A percentile compares a stretch with the other conserved stretches of the same genome.
Conservation (phyloP, 495 filamentous ascomycete species). For the Thermochaetoides thermophila region DNA sequence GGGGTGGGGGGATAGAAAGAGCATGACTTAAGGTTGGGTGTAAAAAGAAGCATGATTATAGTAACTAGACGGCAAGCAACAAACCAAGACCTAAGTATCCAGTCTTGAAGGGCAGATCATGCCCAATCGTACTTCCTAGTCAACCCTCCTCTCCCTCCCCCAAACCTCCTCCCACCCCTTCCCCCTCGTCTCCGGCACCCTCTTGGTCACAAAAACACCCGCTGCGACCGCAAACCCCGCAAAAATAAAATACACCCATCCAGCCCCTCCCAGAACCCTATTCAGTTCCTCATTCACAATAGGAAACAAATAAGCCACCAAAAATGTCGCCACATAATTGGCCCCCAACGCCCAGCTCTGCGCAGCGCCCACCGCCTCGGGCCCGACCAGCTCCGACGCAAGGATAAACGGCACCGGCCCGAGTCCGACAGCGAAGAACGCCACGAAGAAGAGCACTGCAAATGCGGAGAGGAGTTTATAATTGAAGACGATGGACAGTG, state of each 20-base stretch:
- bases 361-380: slow-evolving; percentile 76
- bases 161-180: slow-evolving; percentile 74
- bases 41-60: slow-evolving; percentile 5
- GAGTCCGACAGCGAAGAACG: slow-evolving; percentile 77
- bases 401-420: slow-evolving; percentile 93
- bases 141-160: slow-evolving; percentile 51
- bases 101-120: neutral
- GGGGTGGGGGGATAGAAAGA: no score
- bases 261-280: slow-evolving; percentile 43
- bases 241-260: slow-evolving; percentile 81
- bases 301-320: slow-evolving; percentile 88
- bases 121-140: slow-evolving; percentile 17
- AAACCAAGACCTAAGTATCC: neutral
- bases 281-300: slow-evolving; percentile 59
- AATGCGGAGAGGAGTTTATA: slow-evolving; percentile 62
- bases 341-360: slow-evolving; percentile 73
- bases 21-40: no score
- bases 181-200: slow-evolving; percentile 73
- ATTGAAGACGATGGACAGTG: slow-evolving; percentile 54
- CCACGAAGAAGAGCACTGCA: slow-evolving; percentile 70
- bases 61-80: neutral
- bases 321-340: slow-evolving; percentile 83
- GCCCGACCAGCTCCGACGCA: slow-evolving; percentile 72
- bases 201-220: slow-evolving; percentile 48
- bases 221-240: slow-evolving; percentile 53